Conservation (phyloP, 768 basidiomycete species). For the Naganishia friedmannii region DNA sequence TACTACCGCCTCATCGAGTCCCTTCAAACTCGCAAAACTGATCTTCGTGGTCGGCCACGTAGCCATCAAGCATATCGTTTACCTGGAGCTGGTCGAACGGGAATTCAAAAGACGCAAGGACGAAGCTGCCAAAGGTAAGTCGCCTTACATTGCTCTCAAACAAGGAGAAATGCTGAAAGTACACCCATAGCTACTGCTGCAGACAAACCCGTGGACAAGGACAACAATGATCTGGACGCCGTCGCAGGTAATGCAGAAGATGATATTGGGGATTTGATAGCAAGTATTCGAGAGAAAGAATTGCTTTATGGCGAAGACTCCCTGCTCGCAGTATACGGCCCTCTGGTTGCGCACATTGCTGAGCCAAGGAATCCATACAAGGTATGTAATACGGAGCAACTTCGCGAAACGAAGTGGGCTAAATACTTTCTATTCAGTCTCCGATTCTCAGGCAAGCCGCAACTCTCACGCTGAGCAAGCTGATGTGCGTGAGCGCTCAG, state of each 20-base stretch:
- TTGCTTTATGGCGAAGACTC: slow-evolving; percentile 79
- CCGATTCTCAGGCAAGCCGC: slow-evolving; percentile 79
- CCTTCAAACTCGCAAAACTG: slow-evolving; percentile 69
- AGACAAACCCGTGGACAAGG: slow-evolving; percentile 56
- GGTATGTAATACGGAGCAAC: slow-evolving; percentile 55
- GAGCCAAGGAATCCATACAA: slow-evolving; percentile 83
- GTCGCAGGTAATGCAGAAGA: slow-evolving; percentile 97
- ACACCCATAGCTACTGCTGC: slow-evolving; percentile 60
- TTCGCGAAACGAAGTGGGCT: not conserved
- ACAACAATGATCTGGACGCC: slow-evolving; percentile 86
- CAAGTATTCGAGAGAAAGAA: slow-evolving; percentile 77
- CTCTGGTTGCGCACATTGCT: slow-evolving; percentile 84
- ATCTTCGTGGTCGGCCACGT: slow-evolving; percentile 94
- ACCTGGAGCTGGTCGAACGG: slow-evolving; percentile 87
- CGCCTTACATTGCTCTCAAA: not conserved
- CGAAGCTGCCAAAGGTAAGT: slow-evolving; percentile 71
- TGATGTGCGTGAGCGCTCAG: slow-evolving; percentile 88
- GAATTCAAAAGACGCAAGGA: slow-evolving; percentile 97
- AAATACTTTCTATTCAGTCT: slow-evolving; percentile 60
- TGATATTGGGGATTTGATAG: slow-evolving; percentile 91
- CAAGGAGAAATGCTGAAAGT: slow-evolving; percentile 2
- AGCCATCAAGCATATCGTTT: slow-evolving; percentile 95
- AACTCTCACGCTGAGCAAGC: slow-evolving; percentile 85
- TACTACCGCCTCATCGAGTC: not conserved
- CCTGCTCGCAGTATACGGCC: slow-evolving; percentile 78